Evolutionary conservation across 176 grass and related monocot species (phyloP).

Genomic region (Carex cristatella): DNA sequence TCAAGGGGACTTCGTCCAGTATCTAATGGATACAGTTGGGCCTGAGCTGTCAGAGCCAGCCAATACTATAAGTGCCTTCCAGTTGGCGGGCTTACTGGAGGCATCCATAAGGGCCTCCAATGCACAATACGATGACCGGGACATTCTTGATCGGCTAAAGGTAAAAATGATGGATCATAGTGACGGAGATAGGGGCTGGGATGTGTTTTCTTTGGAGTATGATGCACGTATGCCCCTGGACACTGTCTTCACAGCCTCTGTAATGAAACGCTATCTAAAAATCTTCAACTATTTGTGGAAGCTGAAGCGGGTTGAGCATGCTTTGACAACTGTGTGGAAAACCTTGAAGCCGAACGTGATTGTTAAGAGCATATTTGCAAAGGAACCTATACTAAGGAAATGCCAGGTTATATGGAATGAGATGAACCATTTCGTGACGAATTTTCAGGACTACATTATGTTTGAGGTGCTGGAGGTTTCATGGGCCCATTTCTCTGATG

Average conservation of each 20-base stretch:
- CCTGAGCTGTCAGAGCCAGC: slow-evolving; percentile 91
- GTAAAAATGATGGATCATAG: slow-evolving; percentile 97
- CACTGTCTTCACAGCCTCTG: slow-evolving; percentile 74
- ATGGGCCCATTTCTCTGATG: slow-evolving; percentile 82
- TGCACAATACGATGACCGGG: slow-evolving; percentile 79
- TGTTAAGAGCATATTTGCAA: slow-evolving; percentile 78
- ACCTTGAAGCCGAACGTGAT: slow-evolving; percentile 93
- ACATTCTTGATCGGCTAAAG: slow-evolving; percentile 81
- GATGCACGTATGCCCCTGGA: slow-evolving; percentile 78
- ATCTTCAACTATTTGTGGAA: slow-evolving; percentile 97
- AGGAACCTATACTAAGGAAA: slow-evolving; percentile 83
- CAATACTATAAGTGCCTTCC: slow-evolving; percentile 93
- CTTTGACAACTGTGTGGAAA: slow-evolving; percentile 81
- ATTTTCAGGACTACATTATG: slow-evolving; percentile 97
- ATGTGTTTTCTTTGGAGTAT: slow-evolving; percentile 93
- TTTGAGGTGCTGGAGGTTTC: slow-evolving; percentile 97
- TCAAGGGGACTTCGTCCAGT: slow-evolving; percentile 97
- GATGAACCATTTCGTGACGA: slow-evolving; percentile 96
- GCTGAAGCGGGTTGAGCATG: slow-evolving; percentile 81
- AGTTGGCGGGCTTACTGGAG: slow-evolving; percentile 80
- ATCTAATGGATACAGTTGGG: slow-evolving; percentile 88
- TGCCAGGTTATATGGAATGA: slow-evolving; percentile 95
- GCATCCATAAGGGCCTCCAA: slow-evolving; percentile 85
- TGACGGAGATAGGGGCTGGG: slow-evolving; percentile 88
- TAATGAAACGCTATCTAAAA: slow-evolving; percentile 94